phyloP scores from a whole-genome alignment of 2,329 filamentous ascomycete genomes.

The Colletotrichum sp. region DNA sequence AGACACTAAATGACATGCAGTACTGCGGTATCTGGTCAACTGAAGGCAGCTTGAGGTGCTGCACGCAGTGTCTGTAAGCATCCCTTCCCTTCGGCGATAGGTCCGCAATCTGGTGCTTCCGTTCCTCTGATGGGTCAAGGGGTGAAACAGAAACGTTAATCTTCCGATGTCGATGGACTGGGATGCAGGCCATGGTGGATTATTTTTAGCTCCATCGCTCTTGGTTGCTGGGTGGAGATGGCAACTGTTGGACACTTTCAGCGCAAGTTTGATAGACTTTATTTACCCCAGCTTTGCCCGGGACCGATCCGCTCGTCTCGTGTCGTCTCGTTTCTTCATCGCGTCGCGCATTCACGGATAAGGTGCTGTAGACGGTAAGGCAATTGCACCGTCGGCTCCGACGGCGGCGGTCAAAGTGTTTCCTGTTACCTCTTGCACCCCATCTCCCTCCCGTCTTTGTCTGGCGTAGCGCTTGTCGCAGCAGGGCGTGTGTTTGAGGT shows the following conservation, averaged over 20 bases:
- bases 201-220: conserved; percentile 20
- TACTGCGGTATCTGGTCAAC: not conserved
- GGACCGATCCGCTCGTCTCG: conserved; percentile 16
- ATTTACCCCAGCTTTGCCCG: conserved; percentile 19
- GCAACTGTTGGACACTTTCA: not conserved
- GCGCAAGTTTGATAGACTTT: not conserved
- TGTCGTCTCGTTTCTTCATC: conserved; percentile 9
- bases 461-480: conserved; percentile 18
- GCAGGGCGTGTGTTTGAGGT: conserved; percentile 10
- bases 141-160: conserved; percentile 23
- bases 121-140: conserved; percentile 16
- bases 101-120: conserved; percentile 3
- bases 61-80: not conserved
- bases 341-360: not conserved
- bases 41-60: not conserved
- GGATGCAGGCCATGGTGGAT: conserved; percentile 15
- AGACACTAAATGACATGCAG: not conserved
- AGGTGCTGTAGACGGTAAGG: not conserved
- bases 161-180: conserved; percentile 21
- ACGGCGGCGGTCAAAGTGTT: conserved; percentile 4
- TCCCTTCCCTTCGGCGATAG: not conserved
- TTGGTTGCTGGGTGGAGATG: not conserved
- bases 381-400: conserved; percentile 12
- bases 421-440: not conserved
- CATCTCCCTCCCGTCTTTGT: not conserved